Conservation (phyloP, 2,329 filamentous ascomycete genomes). For the Diaporthe caulivora region DNA sequence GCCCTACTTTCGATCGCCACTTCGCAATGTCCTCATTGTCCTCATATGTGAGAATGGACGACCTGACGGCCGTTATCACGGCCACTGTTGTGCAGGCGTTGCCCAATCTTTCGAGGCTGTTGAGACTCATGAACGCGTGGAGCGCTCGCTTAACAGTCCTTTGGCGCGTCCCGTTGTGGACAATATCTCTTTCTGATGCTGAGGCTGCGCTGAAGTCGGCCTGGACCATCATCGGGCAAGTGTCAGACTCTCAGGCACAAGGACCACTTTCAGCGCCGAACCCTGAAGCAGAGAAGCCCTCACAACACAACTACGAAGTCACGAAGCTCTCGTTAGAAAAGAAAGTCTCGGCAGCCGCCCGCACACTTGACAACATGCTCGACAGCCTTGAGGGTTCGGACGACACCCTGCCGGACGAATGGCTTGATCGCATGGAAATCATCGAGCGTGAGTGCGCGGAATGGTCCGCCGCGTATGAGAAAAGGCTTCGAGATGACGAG, state of each 20-base stretch:
- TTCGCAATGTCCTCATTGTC: slow-evolving; percentile 56
- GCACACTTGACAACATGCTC: slow-evolving; percentile 84
- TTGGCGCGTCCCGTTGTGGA: slow-evolving; percentile 76
- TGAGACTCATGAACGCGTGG: slow-evolving; percentile 82
- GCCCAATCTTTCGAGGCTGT: slow-evolving; percentile 82
- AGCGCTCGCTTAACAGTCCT: slow-evolving; percentile 80
- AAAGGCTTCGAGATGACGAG: slow-evolving; percentile 77
- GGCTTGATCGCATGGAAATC: slow-evolving; percentile 88
- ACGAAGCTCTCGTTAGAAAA: slow-evolving; percentile 74
- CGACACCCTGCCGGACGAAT: slow-evolving; percentile 86
- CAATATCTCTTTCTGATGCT: slow-evolving; percentile 75
- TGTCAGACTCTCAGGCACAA: slow-evolving; percentile 40
- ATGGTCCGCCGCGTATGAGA: slow-evolving; percentile 85
- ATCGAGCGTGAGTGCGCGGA: slow-evolving; percentile 82
- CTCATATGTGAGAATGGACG: slow-evolving; percentile 81
- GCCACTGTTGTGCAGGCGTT: slow-evolving; percentile 91
- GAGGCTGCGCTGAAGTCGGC: slow-evolving; percentile 74
- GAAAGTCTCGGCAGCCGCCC: slow-evolving; percentile 78
- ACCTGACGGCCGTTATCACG: slow-evolving; percentile 90
- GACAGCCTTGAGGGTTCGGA: slow-evolving; percentile 86
- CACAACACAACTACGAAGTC: slow-evolving; percentile 63
- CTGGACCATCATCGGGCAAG: slow-evolving; percentile 69
- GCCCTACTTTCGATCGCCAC: slow-evolving; percentile 50
- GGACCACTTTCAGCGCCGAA: slow-evolving; percentile 26
- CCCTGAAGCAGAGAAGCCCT: slow-evolving; percentile 48